Evolutionary conservation across 1,284 basidiomycete genomes (phyloP).

Genomic region (Singerocomus rubriflavus): DNA sequence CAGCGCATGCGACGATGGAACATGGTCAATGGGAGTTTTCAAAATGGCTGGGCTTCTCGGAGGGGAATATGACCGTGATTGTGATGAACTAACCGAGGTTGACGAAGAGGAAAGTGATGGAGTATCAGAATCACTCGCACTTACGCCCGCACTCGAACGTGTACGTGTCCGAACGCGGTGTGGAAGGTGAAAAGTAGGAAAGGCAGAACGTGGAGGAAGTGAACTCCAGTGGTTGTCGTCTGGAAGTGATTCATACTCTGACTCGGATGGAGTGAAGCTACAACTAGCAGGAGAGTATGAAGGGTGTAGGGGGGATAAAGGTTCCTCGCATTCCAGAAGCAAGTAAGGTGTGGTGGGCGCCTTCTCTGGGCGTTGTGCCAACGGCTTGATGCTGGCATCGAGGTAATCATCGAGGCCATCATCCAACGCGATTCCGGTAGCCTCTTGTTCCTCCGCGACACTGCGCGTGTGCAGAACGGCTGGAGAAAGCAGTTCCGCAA

Average conservation of each 20-base stretch:
- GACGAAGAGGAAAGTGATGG: slow-evolving; percentile 43
- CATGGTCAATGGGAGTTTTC: slow-evolving; percentile 27
- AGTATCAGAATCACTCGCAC: slow-evolving; percentile 40
- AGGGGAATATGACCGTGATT: slow-evolving; percentile 36
- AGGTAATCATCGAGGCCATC: slow-evolving; percentile 30
- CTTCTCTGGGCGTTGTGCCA: slow-evolving; percentile 8
- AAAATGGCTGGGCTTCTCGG: slow-evolving; percentile 35
- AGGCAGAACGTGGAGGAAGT: slow-evolving; percentile 13
- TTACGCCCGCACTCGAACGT: slow-evolving; percentile 30
- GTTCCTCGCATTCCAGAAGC: slow-evolving; percentile 32
- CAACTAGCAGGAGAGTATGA: slow-evolving; percentile 17
- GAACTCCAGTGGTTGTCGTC: slow-evolving; percentile 32
- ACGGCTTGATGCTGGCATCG: slow-evolving; percentile 20
- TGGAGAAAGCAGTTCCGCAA: slow-evolving; percentile 38
- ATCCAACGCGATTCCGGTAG: slow-evolving; percentile 23
- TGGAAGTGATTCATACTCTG: slow-evolving; percentile 34
- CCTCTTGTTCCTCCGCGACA: slow-evolving; percentile 32
- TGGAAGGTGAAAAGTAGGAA: slow-evolving; percentile 25
- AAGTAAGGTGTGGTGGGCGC: slow-evolving; percentile 18
- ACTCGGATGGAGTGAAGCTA: slow-evolving; percentile 29
- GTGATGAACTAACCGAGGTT: slow-evolving; percentile 40
- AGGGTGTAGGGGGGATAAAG: slow-evolving; percentile 26
- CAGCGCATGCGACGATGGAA: slow-evolving; percentile 13
- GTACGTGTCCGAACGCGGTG: slow-evolving; percentile 21
- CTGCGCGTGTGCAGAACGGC: slow-evolving; percentile 24